Evolutionary conservation across 2,329 filamentous ascomycete genomes (phyloP), one percentile per base, ranked within the genome.

Genomic region (Neofusicoccum umdonicola): DNA sequence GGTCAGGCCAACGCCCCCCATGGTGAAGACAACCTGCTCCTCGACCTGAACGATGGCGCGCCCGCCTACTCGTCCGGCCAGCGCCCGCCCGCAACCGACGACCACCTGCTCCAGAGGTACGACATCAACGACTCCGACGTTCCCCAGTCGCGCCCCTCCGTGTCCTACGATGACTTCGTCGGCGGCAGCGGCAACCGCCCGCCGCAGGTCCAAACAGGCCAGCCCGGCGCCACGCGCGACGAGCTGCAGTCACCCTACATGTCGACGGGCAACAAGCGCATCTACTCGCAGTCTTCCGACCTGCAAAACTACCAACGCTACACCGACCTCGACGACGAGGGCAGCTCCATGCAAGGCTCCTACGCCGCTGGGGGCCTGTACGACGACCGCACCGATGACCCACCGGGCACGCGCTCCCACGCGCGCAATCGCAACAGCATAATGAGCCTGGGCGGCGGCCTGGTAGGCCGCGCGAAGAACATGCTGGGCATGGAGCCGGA

Each of bases 141-240:
- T 70, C 81, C 84, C 52, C 85, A 86, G 67, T 80, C 87, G 65
- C 90, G 94, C 69, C 91, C 93, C 61, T 97, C 93, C 31, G 88
- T 94, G 61, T 96, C 93, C 65, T 97, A 97, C 79, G 94, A 97
- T 83, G 90, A 95, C 72, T 98, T 97, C 76, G 89, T 98, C 67
- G 94, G 94, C 68, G 82, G 82, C 67, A 80, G 83, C 66, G 45
- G 42, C 51, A 35, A 37, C 56, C 56, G 56, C n/a, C 56, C 56
- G 31, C 41, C 56, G 6, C 56, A 60, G 27, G 11, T 47, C 31
- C 73, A 71, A 42, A 68, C 81, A 73, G 77, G 74, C 67, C 68
- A 82, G 69, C 77, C 80, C 62, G 77, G 80, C 70, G 76, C 79
- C 44, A 73, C 74, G 9, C 67, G 71, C 22, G 68, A 78, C 50